Conservation (phyloP, 2,329 filamentous ascomycete genomes). For the Neophaeococcomyces aloes region DNA sequence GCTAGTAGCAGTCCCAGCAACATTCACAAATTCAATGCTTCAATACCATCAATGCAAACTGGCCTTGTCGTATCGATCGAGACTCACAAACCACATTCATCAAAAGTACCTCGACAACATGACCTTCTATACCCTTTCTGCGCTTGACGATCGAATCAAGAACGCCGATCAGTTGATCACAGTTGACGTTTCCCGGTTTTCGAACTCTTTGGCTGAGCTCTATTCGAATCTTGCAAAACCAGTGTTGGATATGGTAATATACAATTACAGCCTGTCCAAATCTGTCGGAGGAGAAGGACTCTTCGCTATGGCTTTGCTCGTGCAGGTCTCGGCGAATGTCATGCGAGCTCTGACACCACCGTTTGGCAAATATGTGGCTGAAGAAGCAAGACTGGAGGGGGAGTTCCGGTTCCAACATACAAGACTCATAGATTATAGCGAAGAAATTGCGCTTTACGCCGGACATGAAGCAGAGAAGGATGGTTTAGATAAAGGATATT, state of each 20-base stretch:
- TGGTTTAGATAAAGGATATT: conserved; percentile 94
- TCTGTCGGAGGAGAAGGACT: conserved; percentile 94
- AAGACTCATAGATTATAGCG: conserved; percentile 86
- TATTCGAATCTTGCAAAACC: conserved; percentile 97
- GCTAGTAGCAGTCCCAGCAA: conserved; percentile 88
- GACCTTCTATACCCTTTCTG: conserved; percentile 94
- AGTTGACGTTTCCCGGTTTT: conserved; percentile 92
- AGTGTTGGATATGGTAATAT: conserved; percentile 87
- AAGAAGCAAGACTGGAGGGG: conserved; percentile 86
- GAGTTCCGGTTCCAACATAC: conserved; percentile 96
- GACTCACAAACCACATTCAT: conserved; percentile 89
- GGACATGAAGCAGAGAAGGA: conserved; percentile 94
- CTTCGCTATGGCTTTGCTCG: conserved; percentile 87
- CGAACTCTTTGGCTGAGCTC: conserved; percentile 83
- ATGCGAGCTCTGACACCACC: conserved; percentile 93
- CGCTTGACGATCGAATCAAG: conserved; percentile 93
- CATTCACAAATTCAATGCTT: conserved; percentile 97
- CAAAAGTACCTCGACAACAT: conserved; percentile 93
- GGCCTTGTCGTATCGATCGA: conserved; percentile 81
- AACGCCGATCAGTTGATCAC: conserved; percentile 97
- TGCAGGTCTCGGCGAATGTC: conserved; percentile 81
- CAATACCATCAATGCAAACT: conserved; percentile 96
- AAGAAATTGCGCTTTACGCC: conserved; percentile 84
- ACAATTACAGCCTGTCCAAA: conserved; percentile 85
- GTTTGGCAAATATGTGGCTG: conserved; percentile 94